Base-by-base conservation (phyloP, 1,284 basidiomycete genomes). In the Ustilago trichophora region DNA sequence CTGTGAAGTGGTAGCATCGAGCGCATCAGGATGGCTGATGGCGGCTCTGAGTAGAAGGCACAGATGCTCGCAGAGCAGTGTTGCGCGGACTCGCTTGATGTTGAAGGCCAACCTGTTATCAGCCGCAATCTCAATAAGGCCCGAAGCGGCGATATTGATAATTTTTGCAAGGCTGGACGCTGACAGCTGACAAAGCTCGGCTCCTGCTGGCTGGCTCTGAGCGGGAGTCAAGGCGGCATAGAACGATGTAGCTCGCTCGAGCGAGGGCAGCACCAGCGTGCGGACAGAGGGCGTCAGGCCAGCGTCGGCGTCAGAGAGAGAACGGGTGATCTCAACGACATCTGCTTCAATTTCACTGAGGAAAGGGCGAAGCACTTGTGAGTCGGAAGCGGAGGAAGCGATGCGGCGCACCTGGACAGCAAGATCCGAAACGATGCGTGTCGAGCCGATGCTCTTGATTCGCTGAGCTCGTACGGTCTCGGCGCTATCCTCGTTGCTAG, bases 391-490 rank as follows among this genome's bases (percentile, higher is more conserved):
- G 6, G 53, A 34, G 2, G 42, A 34, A 24, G 58, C 53, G 4
- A 57, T 21, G 5, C 65, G 35, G n/a, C 65, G 58, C 11, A 68
- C 40, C 29, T 68, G 65, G n/a, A 42, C 42, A 13, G 48, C 49
- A 11, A 86, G 85, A 15, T 85, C 86, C 12, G 56, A 57, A 54
- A 67, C 86, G 86, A 32, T 83, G 82, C 86, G 87, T 87, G 6
- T 86, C 75, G 32, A 82, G 82, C 19, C 77, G 75, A 45, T 87
- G 82, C 62, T 89, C 87, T 16, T 84, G 83, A 12, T 62, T 79
- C 67, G 43, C 54, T 66, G 49, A 26, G 74, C 3, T 56, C 72
- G 26, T 63, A 67, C 55, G 13, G 29, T 32, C 19, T 64, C 43
- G 29, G 49, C 42, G 19, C 58, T 53, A 24, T 50, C 37, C 3